Evolutionary conservation across 169 alveolate genomes (phyloP).

Genomic region (Eimeria zaria): DNA sequence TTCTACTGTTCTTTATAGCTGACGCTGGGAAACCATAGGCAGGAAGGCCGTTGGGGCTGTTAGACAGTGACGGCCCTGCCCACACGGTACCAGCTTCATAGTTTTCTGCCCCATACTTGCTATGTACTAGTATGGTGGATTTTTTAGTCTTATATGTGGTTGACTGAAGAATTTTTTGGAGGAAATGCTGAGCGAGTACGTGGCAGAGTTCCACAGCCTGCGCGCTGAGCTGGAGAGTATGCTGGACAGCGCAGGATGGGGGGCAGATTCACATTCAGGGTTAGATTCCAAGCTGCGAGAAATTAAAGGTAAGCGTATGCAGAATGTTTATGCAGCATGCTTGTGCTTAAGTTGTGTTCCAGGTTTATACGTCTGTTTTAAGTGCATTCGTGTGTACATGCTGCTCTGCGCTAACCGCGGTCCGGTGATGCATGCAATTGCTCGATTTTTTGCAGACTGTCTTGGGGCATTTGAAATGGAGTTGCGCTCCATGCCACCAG

Average conservation of each 20-base stretch:
- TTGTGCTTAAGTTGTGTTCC: neutral
- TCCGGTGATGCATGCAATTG: neutral
- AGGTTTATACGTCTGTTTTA: neutral
- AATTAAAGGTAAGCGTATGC: conserved; percentile 48
- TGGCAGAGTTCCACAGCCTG: conserved; percentile 76
- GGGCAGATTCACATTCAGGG: neutral
- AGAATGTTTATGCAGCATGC: neutral
- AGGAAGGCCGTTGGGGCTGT: neutral
- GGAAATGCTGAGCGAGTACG: conserved; percentile 60
- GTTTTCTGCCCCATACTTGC: neutral
- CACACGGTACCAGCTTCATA: neutral
- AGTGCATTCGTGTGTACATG: neutral
- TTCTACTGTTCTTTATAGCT: neutral
- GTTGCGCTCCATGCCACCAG: conserved; percentile 69
- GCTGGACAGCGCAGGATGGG: neutral
- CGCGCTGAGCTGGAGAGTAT: conserved; percentile 63
- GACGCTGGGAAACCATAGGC: neutral
- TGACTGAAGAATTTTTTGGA: neutral
- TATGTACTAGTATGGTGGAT: conserved; percentile 4
- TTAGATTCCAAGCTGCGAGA: conserved; percentile 52
- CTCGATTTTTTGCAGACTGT: conserved; percentile 17
- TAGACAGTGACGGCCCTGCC: neutral
- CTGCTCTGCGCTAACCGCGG: neutral
- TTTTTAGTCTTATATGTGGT: neutral
- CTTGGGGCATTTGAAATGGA: conserved; percentile 75